Conservation (phyloP, 192 early-diverging fungal genomes). For the Spinellus fusiger region DNA sequence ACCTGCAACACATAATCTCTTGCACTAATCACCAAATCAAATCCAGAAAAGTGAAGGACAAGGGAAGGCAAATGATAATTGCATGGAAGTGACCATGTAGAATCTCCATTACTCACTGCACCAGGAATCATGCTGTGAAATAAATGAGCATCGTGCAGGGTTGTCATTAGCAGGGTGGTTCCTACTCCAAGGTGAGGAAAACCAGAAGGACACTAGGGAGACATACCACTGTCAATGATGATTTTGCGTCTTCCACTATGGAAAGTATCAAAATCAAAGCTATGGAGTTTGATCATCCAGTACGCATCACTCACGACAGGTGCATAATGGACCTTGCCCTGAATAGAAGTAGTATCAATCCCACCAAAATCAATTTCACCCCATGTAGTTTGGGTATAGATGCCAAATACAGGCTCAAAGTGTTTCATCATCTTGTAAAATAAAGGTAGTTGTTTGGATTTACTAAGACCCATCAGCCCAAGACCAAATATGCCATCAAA, state of each 20-base stretch:
- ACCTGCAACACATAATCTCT: constrained; percentile 13
- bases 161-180: constrained; percentile 44
- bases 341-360: constrained; percentile 41
- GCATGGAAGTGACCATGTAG: constrained; percentile 21
- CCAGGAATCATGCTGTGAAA: constrained; percentile 41
- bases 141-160: constrained; percentile 27
- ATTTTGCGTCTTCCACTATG: constrained; percentile 17
- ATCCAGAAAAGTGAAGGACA: not conserved
- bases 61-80: not conserved
- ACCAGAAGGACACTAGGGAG: not conserved
- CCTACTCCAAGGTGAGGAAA: constrained; percentile 7
- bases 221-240: constrained; percentile 44
- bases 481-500: not conserved
- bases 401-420: constrained; percentile 6
- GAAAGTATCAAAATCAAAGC: constrained; percentile 23
- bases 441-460: not conserved
- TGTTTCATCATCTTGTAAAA: constrained; percentile 15
- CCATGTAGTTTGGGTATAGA: constrained; percentile 11
- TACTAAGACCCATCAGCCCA: not conserved
- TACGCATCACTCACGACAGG: constrained; percentile 47
- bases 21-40: constrained; percentile 1
- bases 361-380: constrained; percentile 41
- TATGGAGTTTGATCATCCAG: constrained; percentile 42
- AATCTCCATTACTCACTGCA: constrained; percentile 13
- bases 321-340: constrained; percentile 43